Evolutionary conservation across 208 protist genomes (phyloP).

Genomic region (Wallacemonas sp.): DNA sequence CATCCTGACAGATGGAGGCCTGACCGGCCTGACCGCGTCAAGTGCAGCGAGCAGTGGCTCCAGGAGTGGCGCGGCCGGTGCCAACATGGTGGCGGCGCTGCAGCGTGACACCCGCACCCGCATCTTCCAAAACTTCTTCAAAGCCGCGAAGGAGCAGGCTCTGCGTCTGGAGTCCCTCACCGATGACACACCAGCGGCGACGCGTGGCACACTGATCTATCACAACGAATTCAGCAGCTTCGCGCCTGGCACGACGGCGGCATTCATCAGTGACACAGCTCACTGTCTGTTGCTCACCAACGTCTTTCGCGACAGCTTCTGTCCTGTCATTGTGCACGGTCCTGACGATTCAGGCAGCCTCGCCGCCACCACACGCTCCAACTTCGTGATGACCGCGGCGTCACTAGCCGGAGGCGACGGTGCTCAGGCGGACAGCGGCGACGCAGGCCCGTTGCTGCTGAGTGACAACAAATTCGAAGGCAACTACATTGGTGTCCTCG

Average conservation of each 20-base stretch:
- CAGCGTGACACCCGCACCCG: conserved; percentile 38
- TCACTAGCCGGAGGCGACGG: background rate
- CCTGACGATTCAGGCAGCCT: conserved; percentile 13
- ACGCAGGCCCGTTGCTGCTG: conserved; percentile 12
- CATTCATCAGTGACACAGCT: conserved; percentile 40
- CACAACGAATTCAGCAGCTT: conserved; percentile 65
- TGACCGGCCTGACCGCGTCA: background rate
- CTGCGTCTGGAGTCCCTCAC: conserved; percentile 41
- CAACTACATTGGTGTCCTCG: conserved; percentile 77
- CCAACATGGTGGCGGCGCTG: conserved; percentile 11
- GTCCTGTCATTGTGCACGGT: conserved; percentile 52
- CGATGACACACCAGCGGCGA: conserved; percentile 16
- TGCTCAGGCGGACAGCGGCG: background rate
- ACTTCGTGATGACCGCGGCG: background rate
- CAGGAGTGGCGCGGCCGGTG: conserved; percentile 2
- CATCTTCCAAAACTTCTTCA: conserved; percentile 73
- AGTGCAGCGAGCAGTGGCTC: background rate
- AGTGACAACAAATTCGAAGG: conserved; percentile 59
- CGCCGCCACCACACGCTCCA: conserved; percentile 7
- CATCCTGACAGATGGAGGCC: conserved; percentile 17
- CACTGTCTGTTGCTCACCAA: conserved; percentile 43
- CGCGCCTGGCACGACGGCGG: conserved; percentile 32
- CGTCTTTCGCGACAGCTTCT: conserved; percentile 57
- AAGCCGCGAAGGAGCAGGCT: conserved; percentile 25
- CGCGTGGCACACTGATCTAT: conserved; percentile 33